Evolutionary conservation across 768 basidiomycete species (phyloP), one percentile per base, ranked within the genome.

Genomic region (Pleurotus tuber-regium): DNA sequence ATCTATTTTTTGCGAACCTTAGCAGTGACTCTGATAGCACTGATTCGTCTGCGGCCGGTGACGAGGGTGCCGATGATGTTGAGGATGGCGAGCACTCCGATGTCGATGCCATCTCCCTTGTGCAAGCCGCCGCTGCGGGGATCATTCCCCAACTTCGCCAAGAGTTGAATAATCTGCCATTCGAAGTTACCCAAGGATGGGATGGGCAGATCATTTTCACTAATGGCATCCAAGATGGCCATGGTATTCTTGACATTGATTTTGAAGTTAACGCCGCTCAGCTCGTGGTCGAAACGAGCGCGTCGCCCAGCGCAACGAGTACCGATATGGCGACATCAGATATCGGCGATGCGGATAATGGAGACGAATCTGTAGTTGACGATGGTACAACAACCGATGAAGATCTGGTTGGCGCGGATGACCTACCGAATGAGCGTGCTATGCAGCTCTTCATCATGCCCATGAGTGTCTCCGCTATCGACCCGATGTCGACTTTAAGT

Each of bases 361-460:
- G 73, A 52, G 69, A 80, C 51, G 77, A 78, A 50, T 72, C 65
- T 23, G 75, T 76, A 24, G 71, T 79, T 49, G 72, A 79, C 52
- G 78, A 78, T 52, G 87, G 88, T 1, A 86, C 90, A 56, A 89
- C 89, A 3, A 91, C 90, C 1, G 89, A 91, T 61, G 87, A 89
- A 55, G 89, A 92, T 54, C 82, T 91, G 44, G 83, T 91, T n/a
- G 87, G 86, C 49, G 78, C 82, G 7, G 78, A 83, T 54, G 82
- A 85, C 50, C 71, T 89, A 4, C 86, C 84, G 23, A 91, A 88
- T 51, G 80, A 81, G n/a, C 82, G 81, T 50, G 86, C 87, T 19
- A 86, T 89, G 82, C 71, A 74, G 53, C 72, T 87, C 39, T 87
- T 89, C 72, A 79, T 72, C 59, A 78, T 83, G 57, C 89, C 89